Evolutionary conservation across 2,329 filamentous ascomycete genomes (phyloP), one percentile per base, ranked within the genome.

Genomic region (Fusarium lateritium): DNA sequence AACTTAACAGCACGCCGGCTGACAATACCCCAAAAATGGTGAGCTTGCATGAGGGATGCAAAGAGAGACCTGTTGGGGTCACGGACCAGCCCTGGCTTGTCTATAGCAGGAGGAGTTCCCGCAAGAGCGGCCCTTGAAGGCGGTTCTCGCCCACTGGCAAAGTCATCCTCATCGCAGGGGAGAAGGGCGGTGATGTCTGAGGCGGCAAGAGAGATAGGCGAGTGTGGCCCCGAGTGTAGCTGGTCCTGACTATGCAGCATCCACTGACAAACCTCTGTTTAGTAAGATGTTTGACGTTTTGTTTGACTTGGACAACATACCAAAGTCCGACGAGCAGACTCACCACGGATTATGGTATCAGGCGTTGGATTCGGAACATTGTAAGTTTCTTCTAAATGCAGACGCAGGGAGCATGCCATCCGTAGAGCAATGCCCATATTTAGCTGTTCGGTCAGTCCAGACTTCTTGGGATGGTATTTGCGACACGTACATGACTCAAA

Each of bases 221-320:
- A 85, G 31, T 79, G 77, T 5, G 84, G 84, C 0, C 85, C 84
- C 1, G 85, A 86, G 64, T 87, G 84, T 24, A 88, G 78, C 66
- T 86, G 87, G 64, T 88, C 86, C 70, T 88, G 86, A 67, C 83
- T 87, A 71, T 88, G 84, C 34, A 88, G 72, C 85, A 88, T 88
- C 86, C 86, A 88, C 84, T 87, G 10, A 7, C 11, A 22, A 28
- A 31, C 21, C 24, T 53, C 17, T 46, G 26, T 39, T 67, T 40
- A 67, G 50, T 51, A 47, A 60, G 17, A 28, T n/a, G 17, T 15
- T 31, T 51, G n/a, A n/a, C 17, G 4, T 28, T 21, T 38, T 38
- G 9, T 26, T 51, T 49, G 19, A 11, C 22, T 28, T 9, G 14
- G 15, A 14, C 34, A 50, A 77, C 83, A 72, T 77, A 87, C 85